These are phyloP conservation scores for Thyridium curvatum DNA, from an alignment of 2,329 filamentous ascomycete genomes.

Conservation along the genomic window DNA sequence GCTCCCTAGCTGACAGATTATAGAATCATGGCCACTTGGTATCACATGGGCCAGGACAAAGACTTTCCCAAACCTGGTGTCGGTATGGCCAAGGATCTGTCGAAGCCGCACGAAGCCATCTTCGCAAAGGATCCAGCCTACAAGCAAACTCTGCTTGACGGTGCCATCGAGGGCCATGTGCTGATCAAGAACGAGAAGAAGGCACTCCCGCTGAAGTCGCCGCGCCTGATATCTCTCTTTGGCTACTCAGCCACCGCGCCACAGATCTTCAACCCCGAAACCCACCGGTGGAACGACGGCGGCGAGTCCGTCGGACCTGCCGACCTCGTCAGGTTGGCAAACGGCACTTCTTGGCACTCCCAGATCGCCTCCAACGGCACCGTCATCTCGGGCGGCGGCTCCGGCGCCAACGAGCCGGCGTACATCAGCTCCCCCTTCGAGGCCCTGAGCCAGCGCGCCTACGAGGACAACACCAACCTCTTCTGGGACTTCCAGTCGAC, in stretches of 20 bases:
- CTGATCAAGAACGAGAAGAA: conserved; percentile 53
- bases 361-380: conserved; percentile 40
- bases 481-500: conserved; percentile 28
- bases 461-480: conserved; percentile 35
- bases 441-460: conserved; percentile 38
- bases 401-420: conserved; percentile 38
- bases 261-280: conserved; percentile 24
- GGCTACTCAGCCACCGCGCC: conserved; percentile 49
- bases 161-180: conserved; percentile 55
- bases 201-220: conserved; percentile 44
- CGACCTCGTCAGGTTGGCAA: conserved; percentile 1
- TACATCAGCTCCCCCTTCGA: conserved; percentile 45
- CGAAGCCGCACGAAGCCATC: conserved; percentile 40
- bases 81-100: conserved; percentile 42
- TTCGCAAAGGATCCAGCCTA: conserved; percentile 44
- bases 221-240: conserved; percentile 46
- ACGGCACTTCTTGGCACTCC: conserved; percentile 25
- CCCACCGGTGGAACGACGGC: conserved; percentile 23
- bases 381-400: conserved; percentile 32
- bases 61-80: conserved; percentile 37
- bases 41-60: conserved; percentile 43
- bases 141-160: conserved; percentile 35
- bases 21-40: conserved; percentile 45
- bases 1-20: conserved; percentile 10
- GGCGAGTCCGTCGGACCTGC: not conserved